These are phyloP conservation scores for Yamadazyma blattariae DNA, from an alignment of 1,139 yeast genomes.

Conservation along the genomic window DNA sequence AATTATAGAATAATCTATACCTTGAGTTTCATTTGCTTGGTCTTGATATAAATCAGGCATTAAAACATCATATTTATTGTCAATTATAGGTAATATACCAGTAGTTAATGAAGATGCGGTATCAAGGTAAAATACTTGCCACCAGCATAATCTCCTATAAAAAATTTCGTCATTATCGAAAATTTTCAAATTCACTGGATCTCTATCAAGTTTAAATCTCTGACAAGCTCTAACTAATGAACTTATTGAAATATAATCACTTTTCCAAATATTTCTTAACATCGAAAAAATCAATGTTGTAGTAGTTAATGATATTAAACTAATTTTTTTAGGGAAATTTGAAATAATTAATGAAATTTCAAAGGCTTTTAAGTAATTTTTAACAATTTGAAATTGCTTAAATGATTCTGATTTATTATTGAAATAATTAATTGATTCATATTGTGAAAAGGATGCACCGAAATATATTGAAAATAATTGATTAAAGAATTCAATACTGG, in stretches of 20 bases:
- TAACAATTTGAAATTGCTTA: constrained; percentile 5
- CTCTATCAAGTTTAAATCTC: constrained; percentile 9
- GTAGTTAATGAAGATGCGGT: constrained; percentile 9
- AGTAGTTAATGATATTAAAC: constrained; percentile 7
- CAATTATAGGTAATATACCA: constrained; percentile 8
- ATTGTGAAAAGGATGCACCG: constrained; percentile 10
- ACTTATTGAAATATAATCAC: constrained; percentile 10
- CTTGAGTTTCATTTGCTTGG: constrained; percentile 1
- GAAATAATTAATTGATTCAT: constrained; percentile 6
- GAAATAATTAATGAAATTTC: constrained; percentile 10
- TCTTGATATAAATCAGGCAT: constrained; percentile 9
- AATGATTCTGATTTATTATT: not conserved
- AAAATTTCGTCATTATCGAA: constrained; percentile 4
- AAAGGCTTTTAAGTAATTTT: constrained; percentile 8
- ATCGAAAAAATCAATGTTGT: constrained; percentile 9
- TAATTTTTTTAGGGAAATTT: constrained; percentile 7
- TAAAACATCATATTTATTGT: constrained; percentile 8
- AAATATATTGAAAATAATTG: constrained; percentile 9
- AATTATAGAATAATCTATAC: constrained; percentile 6
- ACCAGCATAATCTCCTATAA: constrained; percentile 9
- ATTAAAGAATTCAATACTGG: constrained; percentile 6
- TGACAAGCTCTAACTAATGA: constrained; percentile 9
- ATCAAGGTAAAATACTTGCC: constrained; percentile 10
- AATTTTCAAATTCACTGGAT: constrained; percentile 8
- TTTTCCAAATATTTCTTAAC: constrained; percentile 10